Evolutionary conservation across 306 rosid species (phyloP).

Genomic region (Fragaria nilgerrensis): DNA sequence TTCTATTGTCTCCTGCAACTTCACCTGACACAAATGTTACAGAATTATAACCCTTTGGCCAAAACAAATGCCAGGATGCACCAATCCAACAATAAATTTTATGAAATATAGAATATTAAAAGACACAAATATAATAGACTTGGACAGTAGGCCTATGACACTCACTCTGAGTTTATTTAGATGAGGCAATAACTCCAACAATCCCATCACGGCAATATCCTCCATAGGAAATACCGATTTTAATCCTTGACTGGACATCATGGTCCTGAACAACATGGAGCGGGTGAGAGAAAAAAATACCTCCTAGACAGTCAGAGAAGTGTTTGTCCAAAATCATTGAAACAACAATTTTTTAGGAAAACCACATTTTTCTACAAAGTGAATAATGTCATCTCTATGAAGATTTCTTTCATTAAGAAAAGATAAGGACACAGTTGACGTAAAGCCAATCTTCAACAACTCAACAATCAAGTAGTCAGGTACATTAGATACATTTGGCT

Average conservation of each 20-base stretch:
- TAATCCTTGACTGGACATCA: constrained; percentile 73
- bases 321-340: neutral
- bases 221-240: constrained; percentile 71
- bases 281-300: neutral
- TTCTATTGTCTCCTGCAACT: constrained; percentile 63
- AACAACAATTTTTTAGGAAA: neutral
- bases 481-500: neutral
- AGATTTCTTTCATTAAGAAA: neutral
- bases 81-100: neutral
- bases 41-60: constrained; percentile 8
- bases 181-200: constrained; percentile 87
- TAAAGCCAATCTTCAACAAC: neutral
- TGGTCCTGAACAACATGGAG: constrained; percentile 48
- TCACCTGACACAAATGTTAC: constrained; percentile 44
- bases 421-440: no score
- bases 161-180: constrained; percentile 69
- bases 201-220: constrained; percentile 88
- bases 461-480: neutral
- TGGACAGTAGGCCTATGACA: constrained; percentile 3
- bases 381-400: neutral
- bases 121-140: neutral
- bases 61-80: constrained; percentile 1
- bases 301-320: neutral
- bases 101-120: neutral
- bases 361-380: neutral